These are phyloP conservation scores for Colletotrichum cereale DNA, from an alignment of 2,329 filamentous ascomycete species.

Conservation along the genomic window DNA sequence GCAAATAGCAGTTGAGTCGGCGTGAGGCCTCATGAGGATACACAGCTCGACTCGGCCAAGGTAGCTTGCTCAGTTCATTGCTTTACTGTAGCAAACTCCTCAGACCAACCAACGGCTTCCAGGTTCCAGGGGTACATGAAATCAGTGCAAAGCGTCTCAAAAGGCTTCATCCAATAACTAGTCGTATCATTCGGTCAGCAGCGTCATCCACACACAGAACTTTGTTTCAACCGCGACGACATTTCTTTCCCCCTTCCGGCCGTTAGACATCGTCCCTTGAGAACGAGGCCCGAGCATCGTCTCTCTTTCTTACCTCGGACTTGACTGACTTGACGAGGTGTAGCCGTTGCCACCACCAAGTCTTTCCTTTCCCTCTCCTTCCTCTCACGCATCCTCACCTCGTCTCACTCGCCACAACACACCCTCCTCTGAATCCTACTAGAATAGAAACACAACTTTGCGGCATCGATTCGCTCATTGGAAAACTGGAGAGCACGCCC, in stretches of 20 bases:
- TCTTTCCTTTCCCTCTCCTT: not conserved
- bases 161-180: constrained; percentile 35
- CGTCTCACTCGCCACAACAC: not conserved
- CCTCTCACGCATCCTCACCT: constrained; percentile 10
- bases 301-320: constrained; percentile 12
- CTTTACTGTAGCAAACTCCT: not conserved
- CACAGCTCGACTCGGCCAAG: not conserved
- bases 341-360: constrained; percentile 11
- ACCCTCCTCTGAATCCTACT: not conserved
- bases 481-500: not conserved
- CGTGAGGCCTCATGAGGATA: not conserved
- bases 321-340: constrained; percentile 15
- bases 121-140: constrained; percentile 10
- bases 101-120: constrained; percentile 11
- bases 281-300: constrained; percentile 32
- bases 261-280: constrained; percentile 37
- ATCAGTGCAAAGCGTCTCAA: constrained; percentile 28
- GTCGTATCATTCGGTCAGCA: constrained; percentile 33
- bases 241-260: constrained; percentile 28
- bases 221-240: constrained; percentile 38
- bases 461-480: not conserved
- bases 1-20: not conserved
- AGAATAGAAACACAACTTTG: not conserved
- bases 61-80: constrained; percentile 4
- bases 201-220: constrained; percentile 37